A percentile compares a stretch with the other conserved stretches of the same genome.
Conservation (phyloP, 2,329 filamentous ascomycete species). For the Stagonosporopsis chrysanthemi region DNA sequence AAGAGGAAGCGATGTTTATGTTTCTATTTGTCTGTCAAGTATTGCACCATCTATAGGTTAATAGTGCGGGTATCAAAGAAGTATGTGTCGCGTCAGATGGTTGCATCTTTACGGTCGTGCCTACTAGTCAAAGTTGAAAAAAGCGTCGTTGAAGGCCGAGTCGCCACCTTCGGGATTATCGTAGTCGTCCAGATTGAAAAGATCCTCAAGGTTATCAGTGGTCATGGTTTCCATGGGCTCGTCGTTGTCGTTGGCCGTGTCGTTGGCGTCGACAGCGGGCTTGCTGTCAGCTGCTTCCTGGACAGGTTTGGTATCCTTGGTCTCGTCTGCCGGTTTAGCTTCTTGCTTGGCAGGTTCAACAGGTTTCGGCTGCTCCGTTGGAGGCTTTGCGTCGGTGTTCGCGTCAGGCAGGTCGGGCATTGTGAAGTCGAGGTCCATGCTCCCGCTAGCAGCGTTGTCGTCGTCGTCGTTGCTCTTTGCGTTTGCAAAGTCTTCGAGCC, state of each 20-base stretch:
- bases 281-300: conserved; percentile 10
- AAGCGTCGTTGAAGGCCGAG: conserved; percentile 50
- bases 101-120: neutral
- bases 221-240: conserved; percentile 42
- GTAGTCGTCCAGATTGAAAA: conserved; percentile 47
- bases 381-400: conserved; percentile 19
- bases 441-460: conserved; percentile 11
- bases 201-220: conserved; percentile 44
- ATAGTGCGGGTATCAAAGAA: neutral
- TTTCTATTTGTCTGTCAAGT: too few relatives aligned
- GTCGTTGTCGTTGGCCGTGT: conserved; percentile 14
- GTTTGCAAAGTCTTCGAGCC: conserved; percentile 50
- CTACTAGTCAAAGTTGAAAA: conserved; percentile 45
- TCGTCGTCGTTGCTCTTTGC: conserved; percentile 37
- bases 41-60: too few relatives aligned
- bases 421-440: conserved; percentile 41
- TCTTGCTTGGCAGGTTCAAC: conserved; percentile 13
- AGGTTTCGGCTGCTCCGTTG: conserved; percentile 10
- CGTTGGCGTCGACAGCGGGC: conserved; percentile 2
- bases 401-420: conserved; percentile 43
- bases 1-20: neutral
- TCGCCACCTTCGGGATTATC: conserved; percentile 37
- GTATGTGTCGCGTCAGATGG: too few relatives aligned
- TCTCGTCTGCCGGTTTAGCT: conserved; percentile 1
- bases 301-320: conserved; percentile 8